Base-by-base conservation (phyloP, 1,139 yeast genomes). In the Taphrina pruni region DNA sequence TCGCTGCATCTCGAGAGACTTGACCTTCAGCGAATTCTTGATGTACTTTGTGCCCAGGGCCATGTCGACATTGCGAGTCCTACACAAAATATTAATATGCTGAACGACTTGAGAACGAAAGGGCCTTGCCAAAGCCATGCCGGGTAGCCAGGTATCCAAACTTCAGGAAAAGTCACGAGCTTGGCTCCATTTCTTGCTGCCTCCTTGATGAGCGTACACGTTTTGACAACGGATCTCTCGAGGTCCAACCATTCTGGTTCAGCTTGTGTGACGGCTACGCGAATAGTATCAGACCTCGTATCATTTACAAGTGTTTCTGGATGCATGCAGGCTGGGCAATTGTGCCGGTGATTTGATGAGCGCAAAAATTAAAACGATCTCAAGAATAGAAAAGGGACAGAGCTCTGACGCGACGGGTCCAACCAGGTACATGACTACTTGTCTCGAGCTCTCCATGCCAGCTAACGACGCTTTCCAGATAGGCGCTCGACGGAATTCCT, bases 91-190 rank as follows among this genome's bases (percentile, higher is more conserved):
- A 46, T 46, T 4, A 46, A 17, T 20, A 11, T 12, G 8, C 20
- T 46, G 51, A n/a, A 46, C 14, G 14, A 39, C 43, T 11, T 6
- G 11, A 39, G 14, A 9, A 39, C 14, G 14, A 14, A 39, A 39
- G 43, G 11, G 9, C 11, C 51, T 46, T 8, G n/a, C 51, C 51
- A 46, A n/a, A 46, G 21, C 51, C 51, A 46, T n/a, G 51, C 51
- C 9, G 51, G 51, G n/a, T 46, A 26, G 11, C 60, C 60, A 12
- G 60, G 60, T 36, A 55, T 36, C 46, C 45, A 55, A 55, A 55
- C 46, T 36, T 55, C 60, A 11, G 60, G 60, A 21, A 55, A 55
- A 14, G 46, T 36, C 32, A 55, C 35, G 21, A 55, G 17, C 35
- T 55, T 39, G 12, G 46, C 60, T 20, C 60, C 60, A 17, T 38